Evolutionary conservation across 345 rosid genomes (phyloP), one percentile per base, ranked within the genome.

Genomic region (Hibiscus trionum): DNA sequence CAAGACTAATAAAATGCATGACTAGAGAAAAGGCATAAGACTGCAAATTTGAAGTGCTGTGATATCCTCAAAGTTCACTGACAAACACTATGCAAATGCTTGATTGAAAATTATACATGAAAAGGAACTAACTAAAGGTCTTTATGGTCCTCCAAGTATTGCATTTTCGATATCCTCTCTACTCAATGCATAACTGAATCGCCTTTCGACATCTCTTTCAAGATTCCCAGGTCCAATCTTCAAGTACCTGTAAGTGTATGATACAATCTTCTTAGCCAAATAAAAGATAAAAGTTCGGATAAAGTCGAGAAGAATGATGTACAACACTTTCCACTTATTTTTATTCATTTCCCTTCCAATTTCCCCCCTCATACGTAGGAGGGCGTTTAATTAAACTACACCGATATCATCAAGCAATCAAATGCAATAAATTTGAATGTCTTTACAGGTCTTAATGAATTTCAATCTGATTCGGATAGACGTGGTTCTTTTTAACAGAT

Each of bases 221-320:
- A 94, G 92, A 81, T 76, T 88, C 10, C 96, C 97, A 10, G 97
- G 93, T n/a, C 97, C 97, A 73, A 77, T 90, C 86, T 86, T 95
- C 82, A 89, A 75, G 83, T 95, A 91, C 89, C 97, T 95, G 93
- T 21, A 72, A 47, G 52, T 42, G 68, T 16, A 75, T 31, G 27
- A 70, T 11, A 69, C 26, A 26, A 21, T 52, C 39, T 49, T 66
- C 39, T 74, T 10, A 77, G 75, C 29, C 14, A 33, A 65, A 52
- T 52, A 35, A 24, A 14, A 26, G 49, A 50, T 47, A 47, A 26
- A 46, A 21, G 6, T 61, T 46, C 0, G 29, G 2, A 24, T 66
- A 47, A 24, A 46, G 57, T n/a, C 19, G n/a, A 42, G 52, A 65
- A 11, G 69, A 21, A 33, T 61, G 35, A 15, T 31, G 42, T 15